Conservation (phyloP, 1,284 basidiomycete species). For the Leccinum pseudoinsigne region DNA sequence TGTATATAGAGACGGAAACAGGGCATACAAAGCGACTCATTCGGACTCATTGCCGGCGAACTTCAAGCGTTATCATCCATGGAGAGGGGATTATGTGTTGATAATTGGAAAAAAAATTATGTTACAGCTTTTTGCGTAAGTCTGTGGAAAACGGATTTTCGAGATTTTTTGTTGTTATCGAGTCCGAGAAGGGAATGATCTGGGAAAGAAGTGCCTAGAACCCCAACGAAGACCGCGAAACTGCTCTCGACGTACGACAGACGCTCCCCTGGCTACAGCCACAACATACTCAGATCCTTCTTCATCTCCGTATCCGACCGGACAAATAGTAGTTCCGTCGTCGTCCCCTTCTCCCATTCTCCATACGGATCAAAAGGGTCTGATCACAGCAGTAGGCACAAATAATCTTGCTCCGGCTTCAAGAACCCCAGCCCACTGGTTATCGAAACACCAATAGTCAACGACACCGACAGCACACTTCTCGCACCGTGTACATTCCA, state of each 20-base stretch:
- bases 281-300: conserved; percentile 19
- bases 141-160: too few species aligned
- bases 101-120: too few species aligned
- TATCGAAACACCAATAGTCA: conserved; percentile 35
- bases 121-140: too few species aligned
- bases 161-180: too few species aligned
- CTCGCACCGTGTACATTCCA: conserved; percentile 20
- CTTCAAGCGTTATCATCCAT: too few species aligned
- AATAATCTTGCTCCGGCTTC: conserved; percentile 16
- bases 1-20: too few species aligned
- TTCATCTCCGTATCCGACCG: conserved; percentile 22
- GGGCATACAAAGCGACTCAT: too few species aligned
- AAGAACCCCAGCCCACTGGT: conserved; percentile 27
- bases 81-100: too few species aligned
- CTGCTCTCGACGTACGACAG: background rate
- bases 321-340: conserved; percentile 29
- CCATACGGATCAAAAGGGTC: conserved; percentile 33
- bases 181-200: too few species aligned
- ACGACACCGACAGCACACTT: conserved; percentile 30
- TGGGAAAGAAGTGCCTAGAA: too few species aligned
- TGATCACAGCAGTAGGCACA: conserved; percentile 18
- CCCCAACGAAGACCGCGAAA: background rate
- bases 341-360: conserved; percentile 29
- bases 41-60: too few species aligned
- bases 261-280: conserved; percentile 19